These are phyloP conservation scores for Lepiota venenata DNA, from an alignment of 768 basidiomycete genomes.

Conservation along the genomic window DNA sequence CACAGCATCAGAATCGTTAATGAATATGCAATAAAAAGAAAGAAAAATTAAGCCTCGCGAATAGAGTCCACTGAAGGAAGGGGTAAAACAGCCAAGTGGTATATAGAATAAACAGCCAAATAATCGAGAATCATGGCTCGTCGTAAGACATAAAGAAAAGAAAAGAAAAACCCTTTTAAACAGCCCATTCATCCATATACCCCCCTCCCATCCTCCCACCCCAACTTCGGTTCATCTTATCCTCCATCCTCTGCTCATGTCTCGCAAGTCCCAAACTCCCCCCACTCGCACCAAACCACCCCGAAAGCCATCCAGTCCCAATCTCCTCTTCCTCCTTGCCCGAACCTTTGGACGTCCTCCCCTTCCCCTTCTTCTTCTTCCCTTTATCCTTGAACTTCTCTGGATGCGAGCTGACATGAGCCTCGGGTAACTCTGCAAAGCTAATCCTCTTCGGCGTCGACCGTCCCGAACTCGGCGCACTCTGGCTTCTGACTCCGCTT, in stretches of 20 bases:
- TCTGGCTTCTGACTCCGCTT: slow-evolving; percentile 18
- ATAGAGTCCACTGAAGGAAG: no score
- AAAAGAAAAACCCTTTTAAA: slow-evolving; percentile 28
- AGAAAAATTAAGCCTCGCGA: no score
- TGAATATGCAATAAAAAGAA: no score
- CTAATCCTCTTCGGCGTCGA: slow-evolving; percentile 74
- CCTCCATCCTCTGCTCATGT: slow-evolving; percentile 51
- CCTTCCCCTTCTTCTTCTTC: slow-evolving; percentile 23
- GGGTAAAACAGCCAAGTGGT: no score
- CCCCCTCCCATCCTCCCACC: slow-evolving; percentile 34
- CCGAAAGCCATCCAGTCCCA: slow-evolving; percentile 19
- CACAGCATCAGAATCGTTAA: no score
- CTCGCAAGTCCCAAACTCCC: slow-evolving; percentile 12
- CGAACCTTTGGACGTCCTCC: slow-evolving; percentile 11
- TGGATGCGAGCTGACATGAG: slow-evolving; percentile 42
- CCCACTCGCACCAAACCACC: slow-evolving; percentile 15
- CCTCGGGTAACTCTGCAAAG: slow-evolving; percentile 73
- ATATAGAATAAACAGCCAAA: neutral
- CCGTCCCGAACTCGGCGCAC: slow-evolving; percentile 43
- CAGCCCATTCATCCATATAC: slow-evolving; percentile 54
- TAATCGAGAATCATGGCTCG: neutral
- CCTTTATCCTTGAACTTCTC: slow-evolving; percentile 32
- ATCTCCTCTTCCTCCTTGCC: slow-evolving; percentile 19
- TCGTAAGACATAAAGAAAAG: no score
- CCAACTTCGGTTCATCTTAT: slow-evolving; percentile 49